Base-by-base conservation (phyloP, 345 rosid genomes). In the Hibiscus trionum region DNA sequence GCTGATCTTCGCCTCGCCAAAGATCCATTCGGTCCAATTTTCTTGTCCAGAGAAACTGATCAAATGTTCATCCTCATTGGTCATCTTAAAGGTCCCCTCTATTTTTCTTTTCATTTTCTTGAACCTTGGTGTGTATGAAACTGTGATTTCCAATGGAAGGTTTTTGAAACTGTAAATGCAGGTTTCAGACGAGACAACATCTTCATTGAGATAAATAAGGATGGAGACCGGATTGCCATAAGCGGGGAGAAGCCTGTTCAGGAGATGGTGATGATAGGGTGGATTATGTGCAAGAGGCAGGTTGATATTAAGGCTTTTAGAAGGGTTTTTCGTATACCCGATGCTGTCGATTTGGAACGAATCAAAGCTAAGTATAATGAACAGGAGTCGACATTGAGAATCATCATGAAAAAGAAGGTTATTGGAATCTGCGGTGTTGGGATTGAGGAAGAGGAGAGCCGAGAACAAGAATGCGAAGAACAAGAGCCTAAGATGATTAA, bases 11-110 rank as follows among this genome's bases (percentile, higher is more conserved):
- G 75, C 24, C 72, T 88, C 57, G 68, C 83, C 9, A 91, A 82
- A 80, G 87, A 85, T 74, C 77, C 80, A 2, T 77, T 76, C 39
- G 87, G 87, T 73, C 88, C 88, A 44, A 49, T 90, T 66, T 88
- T 91, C 77, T 73, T 85, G 66, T 88, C 91, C 59, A 77, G 70
- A 76, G 98, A 94, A 84, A 94, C 93, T 2, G 87, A 90, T 14
- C 76, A 83, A 46, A 76, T 75, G 82, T 91, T 90, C 88, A 73
- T 81, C 77, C 87, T 94, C 77, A 77, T 85, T 72, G 86, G 83
- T 29, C 83, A 91, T 81, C 92, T 95, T 72, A 83, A 77, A 88
- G 96, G 97, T 90, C 65, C n/a, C 60, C 19, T 55, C 14, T 14
- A 5, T 26, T 59, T 2, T 9, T 17, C 5, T 57, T 4, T 39